Percentiles rank a stretch among this genome's conserved stretches.
Evolutionary conservation across 140 eudicot species (phyloP).

Genomic region (Bidens hawaiensis): DNA sequence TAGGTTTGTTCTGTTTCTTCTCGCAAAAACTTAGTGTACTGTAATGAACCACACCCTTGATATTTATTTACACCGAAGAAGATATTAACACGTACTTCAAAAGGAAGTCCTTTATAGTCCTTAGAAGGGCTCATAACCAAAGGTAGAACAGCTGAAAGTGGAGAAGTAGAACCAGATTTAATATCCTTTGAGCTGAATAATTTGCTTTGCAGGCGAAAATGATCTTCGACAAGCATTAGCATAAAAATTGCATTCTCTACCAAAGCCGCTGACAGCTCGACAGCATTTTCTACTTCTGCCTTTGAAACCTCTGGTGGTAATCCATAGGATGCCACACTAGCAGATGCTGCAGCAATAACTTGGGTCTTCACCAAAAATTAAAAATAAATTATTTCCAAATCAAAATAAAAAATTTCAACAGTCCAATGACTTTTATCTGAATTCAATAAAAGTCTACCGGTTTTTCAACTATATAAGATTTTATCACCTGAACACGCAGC

Average conservation of each 20-base stretch:
- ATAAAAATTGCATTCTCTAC: constrained; percentile 89
- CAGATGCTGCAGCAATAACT: constrained; percentile 90
- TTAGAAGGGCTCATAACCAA: too few relatives aligned
- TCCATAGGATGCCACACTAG: constrained; percentile 82
- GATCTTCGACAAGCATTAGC: constrained; percentile 96
- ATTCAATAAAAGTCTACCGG: background rate
- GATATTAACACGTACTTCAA: constrained; percentile 38
- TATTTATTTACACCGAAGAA: too few relatives aligned
- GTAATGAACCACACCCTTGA: too few relatives aligned
- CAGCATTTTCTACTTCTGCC: constrained; percentile 87
- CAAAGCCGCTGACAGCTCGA: constrained; percentile 77
- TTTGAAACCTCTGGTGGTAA: constrained; percentile 66
- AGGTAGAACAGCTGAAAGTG: constrained; percentile 41
- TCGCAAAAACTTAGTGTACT: too few relatives aligned
- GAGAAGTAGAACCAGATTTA: constrained; percentile 45
- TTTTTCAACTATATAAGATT: too few relatives aligned
- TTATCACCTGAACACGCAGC: constrained; percentile 83
- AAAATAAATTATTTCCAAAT: background rate
- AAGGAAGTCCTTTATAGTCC: too few relatives aligned
- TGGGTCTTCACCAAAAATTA: constrained; percentile 59
- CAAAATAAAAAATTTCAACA: background rate
- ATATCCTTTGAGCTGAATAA: constrained; percentile 36
- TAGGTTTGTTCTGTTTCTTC: too few relatives aligned
- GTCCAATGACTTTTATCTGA: background rate
- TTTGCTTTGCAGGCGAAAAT: constrained; percentile 79